A percentile compares a stretch with the other conserved stretches of the same genome.
phyloP scores from a whole-genome alignment of 306 rosid species.

The Quercus alba region DNA sequence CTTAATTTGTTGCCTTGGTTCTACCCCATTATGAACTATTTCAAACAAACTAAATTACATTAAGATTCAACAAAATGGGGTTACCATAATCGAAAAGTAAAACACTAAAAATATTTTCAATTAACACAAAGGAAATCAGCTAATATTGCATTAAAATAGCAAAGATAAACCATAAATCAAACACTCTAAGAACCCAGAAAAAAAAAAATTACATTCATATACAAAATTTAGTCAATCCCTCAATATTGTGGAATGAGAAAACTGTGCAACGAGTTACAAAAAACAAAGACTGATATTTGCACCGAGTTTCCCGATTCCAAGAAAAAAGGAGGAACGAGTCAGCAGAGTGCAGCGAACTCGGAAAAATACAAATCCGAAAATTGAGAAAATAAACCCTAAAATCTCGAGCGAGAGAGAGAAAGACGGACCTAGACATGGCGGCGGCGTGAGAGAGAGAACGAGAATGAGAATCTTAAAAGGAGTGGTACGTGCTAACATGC shows the following conservation, averaged over 20 bases:
- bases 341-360: neutral
- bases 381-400: neutral
- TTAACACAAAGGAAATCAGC: no score
- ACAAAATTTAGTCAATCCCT: neutral
- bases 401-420: neutral
- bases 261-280: neutral
- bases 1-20: neutral
- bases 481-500: slow-evolving; percentile 12
- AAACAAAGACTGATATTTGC: neutral
- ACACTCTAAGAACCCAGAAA: neutral
- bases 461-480: slow-evolving; percentile 20
- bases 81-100: neutral
- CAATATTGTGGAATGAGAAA: neutral
- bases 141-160: no score
- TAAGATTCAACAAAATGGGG: neutral
- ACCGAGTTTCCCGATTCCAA: neutral
- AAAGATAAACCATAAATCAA: neutral
- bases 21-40: neutral
- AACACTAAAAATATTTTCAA: no score
- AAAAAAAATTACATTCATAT: no score
- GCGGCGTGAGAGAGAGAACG: neutral
- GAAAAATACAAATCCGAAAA: neutral
- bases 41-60: neutral
- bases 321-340: neutral
- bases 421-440: slow-evolving; percentile 51